Conservation (phyloP, 768 basidiomycete species). For the Thelephora ganbajun region DNA sequence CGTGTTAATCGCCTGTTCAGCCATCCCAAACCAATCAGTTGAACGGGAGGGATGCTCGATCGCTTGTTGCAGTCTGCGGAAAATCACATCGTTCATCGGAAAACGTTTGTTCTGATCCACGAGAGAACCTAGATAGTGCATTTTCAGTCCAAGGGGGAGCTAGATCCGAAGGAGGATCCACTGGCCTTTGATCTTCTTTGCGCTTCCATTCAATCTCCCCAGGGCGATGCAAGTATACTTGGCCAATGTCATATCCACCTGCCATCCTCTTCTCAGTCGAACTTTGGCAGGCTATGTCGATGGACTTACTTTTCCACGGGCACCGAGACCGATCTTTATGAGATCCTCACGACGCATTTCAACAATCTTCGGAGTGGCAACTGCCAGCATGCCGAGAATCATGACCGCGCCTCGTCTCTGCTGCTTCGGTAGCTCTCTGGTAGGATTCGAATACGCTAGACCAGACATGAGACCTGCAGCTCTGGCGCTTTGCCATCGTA, state of each 20-base stretch:
- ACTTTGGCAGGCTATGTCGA: neutral
- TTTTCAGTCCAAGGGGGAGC: neutral
- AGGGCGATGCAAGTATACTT: constrained; percentile 90
- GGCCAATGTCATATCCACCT: constrained; percentile 84
- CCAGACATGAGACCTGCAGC: neutral
- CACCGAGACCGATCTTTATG: constrained; percentile 77
- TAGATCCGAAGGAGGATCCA: neutral
- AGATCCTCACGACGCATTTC: constrained; percentile 74
- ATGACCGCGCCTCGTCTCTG: constrained; percentile 95
- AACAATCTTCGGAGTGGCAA: constrained; percentile 68
- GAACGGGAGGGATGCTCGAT: constrained; percentile 70
- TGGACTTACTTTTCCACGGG: constrained; percentile 56
- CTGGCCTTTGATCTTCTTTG: constrained; percentile 91
- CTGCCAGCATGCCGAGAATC: constrained; percentile 91
- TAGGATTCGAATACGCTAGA: constrained; percentile 38
- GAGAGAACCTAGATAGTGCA: constrained; percentile 54
- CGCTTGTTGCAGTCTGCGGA: constrained; percentile 69
- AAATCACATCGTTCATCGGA: constrained; percentile 79
- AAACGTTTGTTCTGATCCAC: constrained; percentile 75
- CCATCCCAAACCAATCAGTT: constrained; percentile 93
- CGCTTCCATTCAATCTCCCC: constrained; percentile 84
- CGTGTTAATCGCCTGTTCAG: constrained; percentile 94
- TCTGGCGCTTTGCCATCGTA: constrained; percentile 1
- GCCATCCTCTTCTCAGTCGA: neutral
- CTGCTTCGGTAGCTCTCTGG: constrained; percentile 56